phyloP scores from a whole-genome alignment of 1,284 basidiomycete species.

The Rhizoctonia solani region DNA sequence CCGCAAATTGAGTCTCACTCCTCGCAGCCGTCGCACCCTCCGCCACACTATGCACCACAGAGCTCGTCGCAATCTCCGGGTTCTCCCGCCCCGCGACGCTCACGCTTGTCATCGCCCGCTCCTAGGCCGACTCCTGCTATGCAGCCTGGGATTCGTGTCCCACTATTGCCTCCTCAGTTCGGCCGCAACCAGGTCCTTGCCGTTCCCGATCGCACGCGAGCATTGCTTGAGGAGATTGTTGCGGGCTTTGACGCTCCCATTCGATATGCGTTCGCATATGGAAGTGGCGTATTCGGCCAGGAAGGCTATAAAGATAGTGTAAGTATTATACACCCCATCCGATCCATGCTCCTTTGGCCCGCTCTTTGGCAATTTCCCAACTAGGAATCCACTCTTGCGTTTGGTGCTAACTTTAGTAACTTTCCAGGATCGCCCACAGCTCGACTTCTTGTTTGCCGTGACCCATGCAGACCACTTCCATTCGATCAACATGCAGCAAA shows the following conservation, averaged over 20 bases:
- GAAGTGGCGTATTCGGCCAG: constrained; percentile 91
- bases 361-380: neutral
- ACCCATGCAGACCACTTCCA: constrained; percentile 92
- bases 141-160: constrained; percentile 18
- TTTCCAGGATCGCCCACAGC: constrained; percentile 63
- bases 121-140: constrained; percentile 27
- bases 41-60: constrained; percentile 22
- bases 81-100: constrained; percentile 32
- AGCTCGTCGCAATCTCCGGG: constrained; percentile 5
- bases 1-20: constrained; percentile 30
- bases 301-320: constrained; percentile 61
- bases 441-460: constrained; percentile 95
- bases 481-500: constrained; percentile 88
- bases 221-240: constrained; percentile 76
- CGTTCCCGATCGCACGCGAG: constrained; percentile 74
- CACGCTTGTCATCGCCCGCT: constrained; percentile 21
- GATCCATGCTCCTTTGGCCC: neutral
- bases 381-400: neutral
- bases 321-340: constrained; percentile 9
- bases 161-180: constrained; percentile 66
- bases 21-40: constrained; percentile 20
- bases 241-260: constrained; percentile 81
- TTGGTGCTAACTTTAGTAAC: neutral
- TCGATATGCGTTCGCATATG: constrained; percentile 92
- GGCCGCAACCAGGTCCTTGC: constrained; percentile 80